Evolutionary conservation across 2,329 filamentous ascomycete genomes (phyloP), one percentile per base, ranked within the genome.

Genomic region (Didymosphaeria variabile): DNA sequence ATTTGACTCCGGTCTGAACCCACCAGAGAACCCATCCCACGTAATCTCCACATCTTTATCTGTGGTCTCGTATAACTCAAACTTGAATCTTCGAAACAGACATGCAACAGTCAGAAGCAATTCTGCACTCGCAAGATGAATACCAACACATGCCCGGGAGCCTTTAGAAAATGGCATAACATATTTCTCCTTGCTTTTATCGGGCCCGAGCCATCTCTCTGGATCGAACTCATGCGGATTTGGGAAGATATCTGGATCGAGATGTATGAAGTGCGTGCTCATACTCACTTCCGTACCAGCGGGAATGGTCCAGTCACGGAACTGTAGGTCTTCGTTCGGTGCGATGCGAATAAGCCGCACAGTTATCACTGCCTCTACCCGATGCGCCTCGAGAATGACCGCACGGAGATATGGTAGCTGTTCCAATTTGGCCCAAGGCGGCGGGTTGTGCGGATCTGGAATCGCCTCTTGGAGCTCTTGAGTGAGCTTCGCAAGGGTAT

Each of bases 401-500:
- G 69, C 73, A 13, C 56, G 34, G 19, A 75, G 64, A 57, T 73
- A 75, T 8, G 72, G 70, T 0, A 75, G 63, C 10, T 60, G 31
- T 36, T 71, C 64, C 1, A 75, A 68, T 1, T 64, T 29, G 1
- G 10, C 23, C 19, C 50, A 57, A 15, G 57, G 40, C 1, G 46
- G 51, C 12, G 50, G 34, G 2, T 15, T 7, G 3, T 17, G 26
- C 2, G 62, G 40, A 32, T 64, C 50, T 1, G 68, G 69, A 2
- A 69, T 66, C 1, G 58, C 61, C 2, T 52, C 13, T 13, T 12
- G 26, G 10, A 76, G 61, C 45, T 75, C 73, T n/a, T 46, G 12
- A 1, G 5, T 55, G 12, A 64, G 57, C 19, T 34, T 55, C 10
- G 42, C 12, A 7, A 61, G 40, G 10, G 57, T 15, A 17, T 3